These are phyloP conservation scores for Solanum rostratum DNA, from an alignment of 257 asterid genomes.

Conservation along the genomic window DNA sequence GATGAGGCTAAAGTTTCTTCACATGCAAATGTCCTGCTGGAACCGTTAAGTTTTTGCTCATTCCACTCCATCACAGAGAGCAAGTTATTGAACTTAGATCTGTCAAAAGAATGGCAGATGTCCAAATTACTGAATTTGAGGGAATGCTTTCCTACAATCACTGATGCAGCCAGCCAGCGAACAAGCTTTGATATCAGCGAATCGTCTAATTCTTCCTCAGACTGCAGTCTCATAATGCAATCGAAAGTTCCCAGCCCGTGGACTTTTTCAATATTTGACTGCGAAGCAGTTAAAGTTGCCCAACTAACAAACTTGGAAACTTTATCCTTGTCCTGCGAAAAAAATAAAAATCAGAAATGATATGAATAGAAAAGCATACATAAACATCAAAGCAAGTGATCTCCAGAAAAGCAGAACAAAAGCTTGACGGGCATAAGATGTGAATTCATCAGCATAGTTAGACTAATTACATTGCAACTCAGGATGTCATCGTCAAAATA, in stretches of 20 bases:
- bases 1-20: conserved; percentile 44
- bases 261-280: conserved; percentile 22
- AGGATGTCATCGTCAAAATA: background rate
- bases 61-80: conserved; percentile 36
- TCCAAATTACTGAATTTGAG: conserved; percentile 18
- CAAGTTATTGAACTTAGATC: conserved; percentile 24
- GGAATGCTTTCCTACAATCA: conserved; percentile 49
- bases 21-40: conserved; percentile 9
- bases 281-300: conserved; percentile 59
- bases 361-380: background rate
- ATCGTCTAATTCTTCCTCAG: conserved; percentile 31
- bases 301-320: conserved; percentile 54
- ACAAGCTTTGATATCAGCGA: conserved; percentile 59
- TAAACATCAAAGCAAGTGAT: background rate
- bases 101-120: conserved; percentile 13
- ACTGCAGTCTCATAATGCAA: conserved; percentile 5
- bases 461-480: background rate
- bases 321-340: conserved; percentile 46
- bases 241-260: conserved; percentile 18
- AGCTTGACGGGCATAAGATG: background rate
- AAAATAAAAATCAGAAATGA: background rate
- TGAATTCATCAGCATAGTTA: background rate
- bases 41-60: conserved; percentile 15
- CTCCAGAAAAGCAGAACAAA: background rate
- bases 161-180: conserved; percentile 84